These are phyloP conservation scores for Phlebopus sp. DNA, from an alignment of 1,284 basidiomycete species.

Conservation along the genomic window DNA sequence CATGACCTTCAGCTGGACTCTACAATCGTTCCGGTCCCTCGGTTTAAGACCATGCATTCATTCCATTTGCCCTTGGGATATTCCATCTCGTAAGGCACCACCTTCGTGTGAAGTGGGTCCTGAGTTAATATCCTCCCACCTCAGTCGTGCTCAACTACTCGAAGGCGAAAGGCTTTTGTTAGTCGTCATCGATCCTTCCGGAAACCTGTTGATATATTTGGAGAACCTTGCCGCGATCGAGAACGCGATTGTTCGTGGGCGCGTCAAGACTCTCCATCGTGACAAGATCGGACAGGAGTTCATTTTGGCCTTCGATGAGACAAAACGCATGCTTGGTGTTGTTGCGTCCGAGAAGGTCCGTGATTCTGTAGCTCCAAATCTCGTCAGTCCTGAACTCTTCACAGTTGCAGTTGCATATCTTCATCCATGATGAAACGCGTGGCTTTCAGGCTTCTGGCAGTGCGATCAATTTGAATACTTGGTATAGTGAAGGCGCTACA, in stretches of 20 bases:
- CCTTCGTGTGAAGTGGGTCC: neutral
- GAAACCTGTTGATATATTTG: conserved; percentile 34
- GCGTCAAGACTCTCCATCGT: conserved; percentile 32
- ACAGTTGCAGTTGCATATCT: conserved; percentile 38
- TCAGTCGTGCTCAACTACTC: conserved; percentile 34
- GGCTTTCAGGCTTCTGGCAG: conserved; percentile 35
- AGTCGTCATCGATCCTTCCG: conserved; percentile 31
- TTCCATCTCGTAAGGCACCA: neutral
- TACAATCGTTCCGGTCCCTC: conserved; percentile 36
- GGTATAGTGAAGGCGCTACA: conserved; percentile 35
- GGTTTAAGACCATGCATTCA: conserved; percentile 1
- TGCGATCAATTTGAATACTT: conserved; percentile 36
- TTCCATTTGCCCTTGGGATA: conserved; percentile 4
- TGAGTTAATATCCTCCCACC: neutral
- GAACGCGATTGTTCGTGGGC: conserved; percentile 22
- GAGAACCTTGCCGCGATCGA: conserved; percentile 32
- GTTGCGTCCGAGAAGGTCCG: conserved; percentile 37
- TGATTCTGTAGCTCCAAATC: neutral
- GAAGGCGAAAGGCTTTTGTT: conserved; percentile 37
- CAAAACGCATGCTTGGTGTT: conserved; percentile 40
- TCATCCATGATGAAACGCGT: conserved; percentile 39
- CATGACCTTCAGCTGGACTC: conserved; percentile 38
- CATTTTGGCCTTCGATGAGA: conserved; percentile 45
- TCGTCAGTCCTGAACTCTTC: neutral
- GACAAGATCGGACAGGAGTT: conserved; percentile 39